phyloP scores from a whole-genome alignment of 768 basidiomycete species.

The Mycena latifolia region DNA sequence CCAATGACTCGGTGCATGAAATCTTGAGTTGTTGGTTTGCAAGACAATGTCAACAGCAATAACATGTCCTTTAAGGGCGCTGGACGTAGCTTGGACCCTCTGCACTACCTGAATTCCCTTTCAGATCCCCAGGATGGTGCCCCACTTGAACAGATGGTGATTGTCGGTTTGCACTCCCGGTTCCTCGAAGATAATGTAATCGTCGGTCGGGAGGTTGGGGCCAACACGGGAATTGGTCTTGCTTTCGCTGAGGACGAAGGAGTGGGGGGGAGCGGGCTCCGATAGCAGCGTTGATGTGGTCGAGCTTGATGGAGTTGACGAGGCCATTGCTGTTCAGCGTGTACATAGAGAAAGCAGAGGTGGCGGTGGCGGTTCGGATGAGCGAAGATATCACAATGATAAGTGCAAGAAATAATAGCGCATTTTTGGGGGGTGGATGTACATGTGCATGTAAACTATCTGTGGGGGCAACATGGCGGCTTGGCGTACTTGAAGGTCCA shows the following conservation, averaged over 20 bases:
- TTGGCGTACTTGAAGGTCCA: background rate
- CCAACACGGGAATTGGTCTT: background rate
- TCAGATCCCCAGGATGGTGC: slow-evolving; percentile 20
- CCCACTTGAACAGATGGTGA: slow-evolving; percentile 29
- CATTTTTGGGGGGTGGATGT: background rate
- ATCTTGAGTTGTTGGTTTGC: slow-evolving; percentile 15
- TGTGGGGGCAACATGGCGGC: background rate
- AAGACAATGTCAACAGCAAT: slow-evolving; percentile 38
- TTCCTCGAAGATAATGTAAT: slow-evolving; percentile 19
- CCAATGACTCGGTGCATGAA: slow-evolving; percentile 39
- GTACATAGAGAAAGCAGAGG: background rate
- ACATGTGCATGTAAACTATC: slow-evolving; percentile 2
- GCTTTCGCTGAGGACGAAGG: slow-evolving; percentile 16
- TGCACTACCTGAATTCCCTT: slow-evolving; percentile 14
- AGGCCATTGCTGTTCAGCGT: slow-evolving; percentile 16
- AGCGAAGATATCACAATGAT: background rate
- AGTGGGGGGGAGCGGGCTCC: background rate
- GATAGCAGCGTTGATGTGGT: slow-evolving; percentile 5
- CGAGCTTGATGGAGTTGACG: background rate
- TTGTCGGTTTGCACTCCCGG: background rate
- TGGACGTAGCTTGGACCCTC: background rate
- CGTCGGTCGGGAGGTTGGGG: background rate
- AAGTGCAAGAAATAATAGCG: slow-evolving; percentile 2
- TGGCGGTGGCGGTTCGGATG: background rate
- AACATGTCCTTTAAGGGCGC: slow-evolving; percentile 35